These are phyloP conservation scores for Theobroma grandiflorum DNA, from an alignment of 441 rosid genomes.

Conservation along the genomic window DNA sequence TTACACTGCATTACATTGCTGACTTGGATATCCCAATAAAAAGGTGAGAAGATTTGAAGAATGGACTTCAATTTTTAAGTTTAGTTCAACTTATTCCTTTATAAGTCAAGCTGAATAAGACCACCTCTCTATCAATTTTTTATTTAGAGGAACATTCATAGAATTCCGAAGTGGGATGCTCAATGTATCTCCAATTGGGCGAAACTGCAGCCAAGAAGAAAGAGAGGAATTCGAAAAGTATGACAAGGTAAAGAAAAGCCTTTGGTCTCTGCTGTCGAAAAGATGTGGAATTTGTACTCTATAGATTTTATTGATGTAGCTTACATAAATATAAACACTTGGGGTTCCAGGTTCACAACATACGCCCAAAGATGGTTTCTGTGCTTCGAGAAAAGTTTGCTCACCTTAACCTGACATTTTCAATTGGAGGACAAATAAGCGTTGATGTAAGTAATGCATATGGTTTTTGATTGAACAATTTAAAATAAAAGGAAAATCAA, in stretches of 20 bases:
- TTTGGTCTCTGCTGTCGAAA: conserved; percentile 12
- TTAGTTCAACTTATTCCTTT: conserved; percentile 19
- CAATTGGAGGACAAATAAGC: conserved; percentile 98
- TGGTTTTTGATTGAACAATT: conserved; percentile 6
- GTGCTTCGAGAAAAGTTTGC: conserved; percentile 85
- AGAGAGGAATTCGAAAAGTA: conserved; percentile 94
- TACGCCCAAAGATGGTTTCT: conserved; percentile 86
- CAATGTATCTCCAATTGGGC: conserved; percentile 97
- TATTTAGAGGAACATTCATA: conserved; percentile 89
- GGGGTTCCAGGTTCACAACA: conserved; percentile 75
- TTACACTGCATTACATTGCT: conserved; percentile 88
- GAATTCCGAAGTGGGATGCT: conserved; percentile 98
- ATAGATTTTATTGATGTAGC: conserved; percentile 21
- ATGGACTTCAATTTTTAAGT: conserved; percentile 16
- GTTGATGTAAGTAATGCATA: conserved; percentile 72
- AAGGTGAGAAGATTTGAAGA: conserved; percentile 53
- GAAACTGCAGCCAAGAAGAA: conserved; percentile 99
- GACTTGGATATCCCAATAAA: conserved; percentile 98
- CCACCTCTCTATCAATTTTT: conserved; percentile 32
- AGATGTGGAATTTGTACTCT: conserved; percentile 20
- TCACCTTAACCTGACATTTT: conserved; percentile 90
- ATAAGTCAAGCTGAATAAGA: conserved; percentile 21
- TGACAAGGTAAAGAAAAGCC: conserved; percentile 70
- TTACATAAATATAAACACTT: conserved; percentile 21
- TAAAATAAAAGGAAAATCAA: neutral